Evolutionary conservation across 768 basidiomycete species (phyloP).

Genomic region (Leccinum subgranulosum): DNA sequence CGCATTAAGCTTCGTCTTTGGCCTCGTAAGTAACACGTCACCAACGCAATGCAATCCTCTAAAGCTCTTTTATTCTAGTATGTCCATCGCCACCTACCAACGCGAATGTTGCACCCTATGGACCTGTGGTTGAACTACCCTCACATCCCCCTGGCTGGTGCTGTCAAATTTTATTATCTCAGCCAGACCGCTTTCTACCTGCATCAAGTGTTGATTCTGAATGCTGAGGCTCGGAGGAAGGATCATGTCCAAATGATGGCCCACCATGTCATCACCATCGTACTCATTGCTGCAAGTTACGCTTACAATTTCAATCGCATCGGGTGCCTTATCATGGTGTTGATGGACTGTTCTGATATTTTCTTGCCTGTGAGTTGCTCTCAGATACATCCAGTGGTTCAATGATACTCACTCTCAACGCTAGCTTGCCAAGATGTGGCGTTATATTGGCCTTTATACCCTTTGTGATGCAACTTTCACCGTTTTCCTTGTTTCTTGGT

Average conservation of each 20-base stretch:
- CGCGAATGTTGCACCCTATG: conserved; percentile 55
- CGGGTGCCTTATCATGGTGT: conserved; percentile 83
- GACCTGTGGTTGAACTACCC: conserved; percentile 82
- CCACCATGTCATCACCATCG: conserved; percentile 89
- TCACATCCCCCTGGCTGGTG: conserved; percentile 71
- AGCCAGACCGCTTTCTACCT: conserved; percentile 84
- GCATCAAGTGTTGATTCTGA: conserved; percentile 88
- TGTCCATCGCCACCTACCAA: conserved; percentile 71
- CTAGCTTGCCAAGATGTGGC: conserved; percentile 91
- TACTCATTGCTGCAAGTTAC: conserved; percentile 77
- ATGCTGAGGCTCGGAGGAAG: conserved; percentile 87
- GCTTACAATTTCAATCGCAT: conserved; percentile 81
- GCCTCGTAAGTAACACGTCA: conserved; percentile 63
- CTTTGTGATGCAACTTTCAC: conserved; percentile 76
- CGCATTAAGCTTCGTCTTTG: conserved; percentile 68
- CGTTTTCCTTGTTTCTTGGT: conserved; percentile 85
- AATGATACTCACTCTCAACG: not conserved
- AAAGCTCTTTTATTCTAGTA: conserved; percentile 50
- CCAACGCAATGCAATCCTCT: conserved; percentile 9
- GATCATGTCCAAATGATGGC: conserved; percentile 96
- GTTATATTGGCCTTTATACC: conserved; percentile 69
- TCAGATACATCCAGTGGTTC: not conserved
- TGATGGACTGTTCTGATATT: conserved; percentile 96
- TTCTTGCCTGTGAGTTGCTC: conserved; percentile 72
- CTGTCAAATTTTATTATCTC: conserved; percentile 89